phyloP scores from a whole-genome alignment of 768 basidiomycete genomes.

The Trametes coccinea region DNA sequence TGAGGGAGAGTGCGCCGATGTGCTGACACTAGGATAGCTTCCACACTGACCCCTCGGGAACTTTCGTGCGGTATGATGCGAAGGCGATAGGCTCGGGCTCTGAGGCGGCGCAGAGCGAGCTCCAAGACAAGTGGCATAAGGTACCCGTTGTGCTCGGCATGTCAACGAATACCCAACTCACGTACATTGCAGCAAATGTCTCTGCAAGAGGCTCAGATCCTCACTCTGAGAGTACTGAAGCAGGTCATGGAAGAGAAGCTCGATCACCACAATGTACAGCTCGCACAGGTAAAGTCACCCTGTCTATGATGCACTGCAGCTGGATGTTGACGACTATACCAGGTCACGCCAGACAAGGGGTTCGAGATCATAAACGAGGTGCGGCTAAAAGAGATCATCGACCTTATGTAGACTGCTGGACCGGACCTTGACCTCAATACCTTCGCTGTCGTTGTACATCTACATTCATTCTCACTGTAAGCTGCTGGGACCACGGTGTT shows the following conservation, averaged over 20 bases:
- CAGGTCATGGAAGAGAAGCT: constrained; percentile 99
- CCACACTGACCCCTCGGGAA: constrained; percentile 98
- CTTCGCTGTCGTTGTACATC: constrained; percentile 18
- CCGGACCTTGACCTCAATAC: constrained; percentile 5
- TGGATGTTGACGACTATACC: constrained; percentile 4
- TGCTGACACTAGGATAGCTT: constrained; percentile 51
- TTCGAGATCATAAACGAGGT: constrained; percentile 88
- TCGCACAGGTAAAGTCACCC: constrained; percentile 74
- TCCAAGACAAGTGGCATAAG: constrained; percentile 97
- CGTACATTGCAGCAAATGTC: constrained; percentile 78
- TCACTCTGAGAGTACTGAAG: constrained; percentile 89
- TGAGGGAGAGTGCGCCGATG: not conserved
- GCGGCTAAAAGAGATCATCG: constrained; percentile 80
- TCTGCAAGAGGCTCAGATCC: constrained; percentile 79
- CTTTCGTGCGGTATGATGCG: constrained; percentile 94
- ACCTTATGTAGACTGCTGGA: constrained; percentile 36
- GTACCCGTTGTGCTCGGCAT: constrained; percentile 42
- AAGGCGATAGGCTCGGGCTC: constrained; percentile 99
- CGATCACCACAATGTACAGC: constrained; percentile 97
- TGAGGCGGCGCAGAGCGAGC: constrained; percentile 94
- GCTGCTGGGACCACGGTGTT: constrained; percentile 9
- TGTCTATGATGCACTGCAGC: not conserved
- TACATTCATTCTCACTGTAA: constrained; percentile 19
- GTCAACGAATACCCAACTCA: not conserved
- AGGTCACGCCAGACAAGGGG: constrained; percentile 84